Percentiles rank a stretch among this genome's conserved stretches.
Evolutionary conservation across 257 asterid genomes (phyloP).

Genomic region (Przewalskia tangutica): DNA sequence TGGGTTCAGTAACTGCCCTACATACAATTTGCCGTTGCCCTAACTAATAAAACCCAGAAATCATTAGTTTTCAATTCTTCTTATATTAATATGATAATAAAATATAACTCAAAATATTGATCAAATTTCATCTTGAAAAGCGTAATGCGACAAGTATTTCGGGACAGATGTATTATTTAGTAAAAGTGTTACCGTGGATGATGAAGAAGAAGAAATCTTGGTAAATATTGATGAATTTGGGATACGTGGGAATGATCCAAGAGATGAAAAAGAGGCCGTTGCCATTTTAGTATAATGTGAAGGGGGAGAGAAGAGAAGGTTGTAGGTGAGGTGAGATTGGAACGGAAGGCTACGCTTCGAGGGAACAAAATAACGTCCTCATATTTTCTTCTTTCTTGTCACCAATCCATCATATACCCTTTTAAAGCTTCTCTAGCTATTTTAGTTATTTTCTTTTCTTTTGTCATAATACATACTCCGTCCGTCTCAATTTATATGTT

Average conservation of each 20-base stretch:
- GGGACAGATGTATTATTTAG: too few species aligned
- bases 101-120: too few species aligned
- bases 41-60: neutral
- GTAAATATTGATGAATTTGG: slow-evolving; percentile 13
- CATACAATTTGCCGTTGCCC: neutral
- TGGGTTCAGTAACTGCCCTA: neutral
- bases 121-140: too few species aligned
- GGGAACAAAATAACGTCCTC: slow-evolving; percentile 50
- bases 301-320: neutral
- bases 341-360: slow-evolving; percentile 16
- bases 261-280: slow-evolving; percentile 46
- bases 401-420: neutral
- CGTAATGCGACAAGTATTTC: too few species aligned
- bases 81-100: too few species aligned
- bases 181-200: neutral
- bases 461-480: too few species aligned
- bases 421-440: too few species aligned
- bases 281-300: neutral
- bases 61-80: too few species aligned
- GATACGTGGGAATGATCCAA: slow-evolving; percentile 24
- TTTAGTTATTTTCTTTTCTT: too few species aligned
- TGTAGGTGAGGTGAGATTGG: slow-evolving; percentile 12
- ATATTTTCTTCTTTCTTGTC: neutral
- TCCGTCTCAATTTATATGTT: too few species aligned
- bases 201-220: neutral